phyloP scores from a whole-genome alignment of 1,284 basidiomycete species.

The Fomitopsis pinicola region DNA sequence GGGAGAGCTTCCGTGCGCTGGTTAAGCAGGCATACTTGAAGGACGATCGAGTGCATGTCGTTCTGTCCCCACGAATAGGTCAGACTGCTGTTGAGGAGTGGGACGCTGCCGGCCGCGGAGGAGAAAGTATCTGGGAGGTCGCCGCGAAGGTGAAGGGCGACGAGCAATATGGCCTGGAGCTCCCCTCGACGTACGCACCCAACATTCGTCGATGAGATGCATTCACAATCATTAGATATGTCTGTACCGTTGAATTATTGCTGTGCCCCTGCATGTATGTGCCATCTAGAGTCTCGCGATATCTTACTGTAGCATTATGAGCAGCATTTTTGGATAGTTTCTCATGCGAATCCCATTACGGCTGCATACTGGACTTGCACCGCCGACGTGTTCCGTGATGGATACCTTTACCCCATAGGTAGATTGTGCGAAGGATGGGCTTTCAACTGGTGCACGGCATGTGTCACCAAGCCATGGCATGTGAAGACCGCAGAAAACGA shows the following conservation, averaged over 20 bases:
- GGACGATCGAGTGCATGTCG: conserved; percentile 19
- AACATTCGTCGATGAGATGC: not conserved
- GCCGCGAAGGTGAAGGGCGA: conserved; percentile 12
- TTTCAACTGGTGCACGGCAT: too few species aligned
- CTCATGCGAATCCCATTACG: too few species aligned
- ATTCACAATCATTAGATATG: not conserved
- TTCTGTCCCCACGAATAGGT: conserved; percentile 16
- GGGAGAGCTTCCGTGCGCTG: conserved; percentile 17
- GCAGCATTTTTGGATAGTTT: not conserved
- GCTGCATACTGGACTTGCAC: too few species aligned
- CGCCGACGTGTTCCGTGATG: too few species aligned
- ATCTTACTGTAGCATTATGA: not conserved
- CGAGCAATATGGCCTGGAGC: conserved; percentile 11
- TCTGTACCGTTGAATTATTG: too few species aligned
- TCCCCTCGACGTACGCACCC: conserved; percentile 12
- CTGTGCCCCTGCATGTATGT: not conserved
- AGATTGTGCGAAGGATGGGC: too few species aligned
- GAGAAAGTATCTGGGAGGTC: conserved; percentile 18
- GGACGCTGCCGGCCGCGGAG: conserved; percentile 17
- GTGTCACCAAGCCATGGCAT: too few species aligned
- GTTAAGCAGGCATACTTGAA: conserved; percentile 12
- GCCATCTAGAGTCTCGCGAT: too few species aligned
- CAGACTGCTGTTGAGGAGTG: conserved; percentile 18
- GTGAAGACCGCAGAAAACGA: too few species aligned
- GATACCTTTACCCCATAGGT: too few species aligned